These are phyloP conservation scores for Podaxis rugospora DNA, from an alignment of 768 basidiomycete genomes.

Conservation along the genomic window DNA sequence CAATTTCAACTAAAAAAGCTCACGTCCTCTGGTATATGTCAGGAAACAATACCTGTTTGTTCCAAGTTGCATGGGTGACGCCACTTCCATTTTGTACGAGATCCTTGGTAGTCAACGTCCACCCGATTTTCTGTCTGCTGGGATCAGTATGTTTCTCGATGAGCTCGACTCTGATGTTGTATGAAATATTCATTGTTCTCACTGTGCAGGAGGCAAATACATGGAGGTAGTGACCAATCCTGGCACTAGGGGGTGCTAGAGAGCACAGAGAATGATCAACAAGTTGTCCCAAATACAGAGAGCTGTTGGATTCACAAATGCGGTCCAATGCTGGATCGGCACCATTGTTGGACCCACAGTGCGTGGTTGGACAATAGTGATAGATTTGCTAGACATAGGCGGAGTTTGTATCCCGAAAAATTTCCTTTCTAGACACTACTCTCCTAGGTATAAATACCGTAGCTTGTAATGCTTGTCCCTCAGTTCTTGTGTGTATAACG, in stretches of 20 bases:
- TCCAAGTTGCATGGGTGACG: conserved; percentile 30
- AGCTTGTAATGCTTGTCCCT: no score
- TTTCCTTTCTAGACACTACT: no score
- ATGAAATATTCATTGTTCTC: conserved; percentile 34
- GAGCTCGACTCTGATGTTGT: conserved; percentile 45
- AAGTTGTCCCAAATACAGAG: neutral
- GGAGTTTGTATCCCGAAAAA: no score
- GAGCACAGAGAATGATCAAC: neutral
- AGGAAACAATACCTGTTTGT: conserved; percentile 24
- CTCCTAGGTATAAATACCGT: no score
- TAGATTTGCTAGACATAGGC: no score
- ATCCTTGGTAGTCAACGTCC: conserved; percentile 30
- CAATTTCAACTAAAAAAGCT: conserved; percentile 8
- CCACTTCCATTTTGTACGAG: conserved; percentile 17
- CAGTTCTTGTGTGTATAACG: no score
- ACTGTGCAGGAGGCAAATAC: conserved; percentile 36
- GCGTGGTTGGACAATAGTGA: no score
- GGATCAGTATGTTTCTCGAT: conserved; percentile 33
- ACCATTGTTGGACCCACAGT: no score
- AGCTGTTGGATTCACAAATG: no score
- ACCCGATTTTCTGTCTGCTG: conserved; percentile 26
- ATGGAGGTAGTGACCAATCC: conserved; percentile 33
- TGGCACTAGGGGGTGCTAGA: conserved; percentile 29
- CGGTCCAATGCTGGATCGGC: no score
- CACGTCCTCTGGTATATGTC: neutral